Percentiles rank a stretch among this genome's conserved stretches.
phyloP scores from a whole-genome alignment of 164 flowering plant genomes.

The Aristolochia californica region DNA sequence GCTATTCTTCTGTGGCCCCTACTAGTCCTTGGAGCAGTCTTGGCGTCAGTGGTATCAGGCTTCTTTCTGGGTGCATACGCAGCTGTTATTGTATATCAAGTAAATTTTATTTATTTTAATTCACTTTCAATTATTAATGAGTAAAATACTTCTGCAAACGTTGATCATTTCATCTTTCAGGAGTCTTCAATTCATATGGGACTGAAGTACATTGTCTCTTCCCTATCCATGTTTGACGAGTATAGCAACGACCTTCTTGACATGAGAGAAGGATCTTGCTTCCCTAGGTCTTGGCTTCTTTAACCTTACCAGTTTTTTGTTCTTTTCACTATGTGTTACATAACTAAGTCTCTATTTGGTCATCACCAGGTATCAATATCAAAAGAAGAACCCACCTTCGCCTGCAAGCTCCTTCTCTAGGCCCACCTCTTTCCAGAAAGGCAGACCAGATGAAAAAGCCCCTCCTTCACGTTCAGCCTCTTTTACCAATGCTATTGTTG shows the following conservation, averaged over 20 bases:
- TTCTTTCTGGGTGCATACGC: slow-evolving; percentile 75
- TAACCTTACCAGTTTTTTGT: neutral
- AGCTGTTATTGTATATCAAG: slow-evolving; percentile 76
- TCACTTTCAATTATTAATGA: neutral
- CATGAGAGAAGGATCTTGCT: slow-evolving; percentile 77
- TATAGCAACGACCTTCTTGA: slow-evolving; percentile 83
- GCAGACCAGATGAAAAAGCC: slow-evolving; percentile 4
- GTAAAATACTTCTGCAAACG: neutral
- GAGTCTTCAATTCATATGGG: slow-evolving; percentile 70
- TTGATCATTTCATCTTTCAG: slow-evolving; percentile 21
- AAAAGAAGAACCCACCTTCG: slow-evolving; percentile 22
- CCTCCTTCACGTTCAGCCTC: slow-evolving; percentile 44
- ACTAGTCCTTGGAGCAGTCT: slow-evolving; percentile 63
- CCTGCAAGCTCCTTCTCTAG: slow-evolving; percentile 36
- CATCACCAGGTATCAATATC: slow-evolving; percentile 48
- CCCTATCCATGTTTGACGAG: slow-evolving; percentile 70
- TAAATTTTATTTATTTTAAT: slow-evolving; percentile 9
- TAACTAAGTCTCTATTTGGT: slow-evolving; percentile 1
- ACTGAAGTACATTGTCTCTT: slow-evolving; percentile 53
- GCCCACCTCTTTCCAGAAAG: slow-evolving; percentile 35
- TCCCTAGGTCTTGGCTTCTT: slow-evolving; percentile 49
- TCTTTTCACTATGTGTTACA: neutral
- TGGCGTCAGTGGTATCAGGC: slow-evolving; percentile 56
- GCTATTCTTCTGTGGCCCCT: slow-evolving; percentile 87
- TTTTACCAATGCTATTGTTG: slow-evolving; percentile 32